Conservation (phyloP, 805 yeast genomes). For the Metschnikowia lochheadii region DNA sequence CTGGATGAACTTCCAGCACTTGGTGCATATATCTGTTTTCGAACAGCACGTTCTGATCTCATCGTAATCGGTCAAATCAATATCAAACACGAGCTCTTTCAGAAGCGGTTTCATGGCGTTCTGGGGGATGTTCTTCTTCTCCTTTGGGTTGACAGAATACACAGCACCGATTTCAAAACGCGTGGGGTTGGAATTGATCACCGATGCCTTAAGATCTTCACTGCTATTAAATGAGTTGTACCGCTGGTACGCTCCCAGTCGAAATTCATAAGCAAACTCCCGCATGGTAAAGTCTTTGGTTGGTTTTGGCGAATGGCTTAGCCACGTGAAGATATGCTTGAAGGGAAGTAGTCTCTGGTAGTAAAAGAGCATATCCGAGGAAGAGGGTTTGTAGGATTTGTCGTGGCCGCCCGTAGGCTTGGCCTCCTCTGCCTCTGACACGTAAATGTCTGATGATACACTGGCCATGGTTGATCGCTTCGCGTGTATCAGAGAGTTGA, state of each 20-base stretch:
- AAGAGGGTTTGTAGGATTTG: slow-evolving; percentile 30
- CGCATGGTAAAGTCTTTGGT: slow-evolving; percentile 77
- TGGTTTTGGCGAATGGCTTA: slow-evolving; percentile 78
- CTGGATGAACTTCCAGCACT: slow-evolving; percentile 91
- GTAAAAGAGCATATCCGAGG: slow-evolving; percentile 67
- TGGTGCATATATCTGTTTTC: slow-evolving; percentile 76
- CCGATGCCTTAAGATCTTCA: slow-evolving; percentile 76
- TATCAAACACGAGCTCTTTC: slow-evolving; percentile 92
- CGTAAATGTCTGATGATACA: slow-evolving; percentile 1
- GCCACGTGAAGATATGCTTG: slow-evolving; percentile 78
- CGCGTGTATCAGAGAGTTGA: background rate
- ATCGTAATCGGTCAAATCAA: slow-evolving; percentile 96
- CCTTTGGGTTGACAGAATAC: slow-evolving; percentile 82
- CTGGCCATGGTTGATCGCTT: background rate
- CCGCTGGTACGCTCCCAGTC: slow-evolving; percentile 85
- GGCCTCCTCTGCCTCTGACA: slow-evolving; percentile 1
- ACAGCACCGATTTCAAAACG: slow-evolving; percentile 96
- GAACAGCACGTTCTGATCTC: slow-evolving; percentile 89
- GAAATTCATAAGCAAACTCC: slow-evolving; percentile 88
- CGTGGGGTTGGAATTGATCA: slow-evolving; percentile 70
- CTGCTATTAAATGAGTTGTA: slow-evolving; percentile 68
- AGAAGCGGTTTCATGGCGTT: slow-evolving; percentile 72
- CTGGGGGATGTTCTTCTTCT: slow-evolving; percentile 72
- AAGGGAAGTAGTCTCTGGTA: slow-evolving; percentile 74
- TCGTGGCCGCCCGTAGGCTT: slow-evolving; percentile 2